A percentile compares a stretch with the other conserved stretches of the same genome.
These are phyloP conservation scores for Spiraea crenata DNA, from an alignment of 331 rosid genomes.

Conservation along the genomic window DNA sequence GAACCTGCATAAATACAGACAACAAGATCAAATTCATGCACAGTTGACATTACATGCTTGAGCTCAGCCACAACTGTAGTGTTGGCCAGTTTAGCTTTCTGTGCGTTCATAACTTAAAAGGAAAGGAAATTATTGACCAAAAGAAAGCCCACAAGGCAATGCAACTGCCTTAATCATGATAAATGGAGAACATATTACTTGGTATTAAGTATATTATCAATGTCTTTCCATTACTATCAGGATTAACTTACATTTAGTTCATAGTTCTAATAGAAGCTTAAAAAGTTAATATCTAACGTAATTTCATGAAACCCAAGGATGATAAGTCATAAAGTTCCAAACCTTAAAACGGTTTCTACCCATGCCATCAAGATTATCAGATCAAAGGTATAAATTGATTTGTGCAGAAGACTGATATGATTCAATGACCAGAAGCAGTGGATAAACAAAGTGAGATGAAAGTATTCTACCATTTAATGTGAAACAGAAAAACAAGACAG, in stretches of 20 bases:
- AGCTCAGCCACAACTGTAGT: background rate
- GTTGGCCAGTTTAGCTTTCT: background rate
- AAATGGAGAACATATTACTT: background rate
- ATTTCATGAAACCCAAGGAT: background rate
- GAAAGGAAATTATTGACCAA: too few relatives aligned
- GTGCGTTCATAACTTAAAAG: background rate
- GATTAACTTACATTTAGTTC: too few relatives aligned
- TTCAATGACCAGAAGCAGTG: background rate
- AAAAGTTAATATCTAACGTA: background rate
- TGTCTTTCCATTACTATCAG: too few relatives aligned
- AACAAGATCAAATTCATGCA: background rate
- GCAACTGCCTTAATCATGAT: background rate
- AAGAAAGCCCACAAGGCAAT: background rate
- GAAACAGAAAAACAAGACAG: conserved; percentile 3
- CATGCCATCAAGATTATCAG: background rate
- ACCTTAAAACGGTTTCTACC: background rate
- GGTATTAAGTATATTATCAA: too few relatives aligned
- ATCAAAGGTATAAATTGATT: conserved; percentile 3
- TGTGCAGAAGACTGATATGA: background rate
- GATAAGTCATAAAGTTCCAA: background rate
- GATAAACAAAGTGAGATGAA: background rate
- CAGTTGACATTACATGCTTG: conserved; percentile 1
- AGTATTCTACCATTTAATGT: background rate
- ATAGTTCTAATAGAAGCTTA: too few relatives aligned
- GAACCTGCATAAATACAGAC: conserved; percentile 50